Base-by-base conservation (phyloP, 306 rosid species). In the Cucurbita ficifolia region DNA sequence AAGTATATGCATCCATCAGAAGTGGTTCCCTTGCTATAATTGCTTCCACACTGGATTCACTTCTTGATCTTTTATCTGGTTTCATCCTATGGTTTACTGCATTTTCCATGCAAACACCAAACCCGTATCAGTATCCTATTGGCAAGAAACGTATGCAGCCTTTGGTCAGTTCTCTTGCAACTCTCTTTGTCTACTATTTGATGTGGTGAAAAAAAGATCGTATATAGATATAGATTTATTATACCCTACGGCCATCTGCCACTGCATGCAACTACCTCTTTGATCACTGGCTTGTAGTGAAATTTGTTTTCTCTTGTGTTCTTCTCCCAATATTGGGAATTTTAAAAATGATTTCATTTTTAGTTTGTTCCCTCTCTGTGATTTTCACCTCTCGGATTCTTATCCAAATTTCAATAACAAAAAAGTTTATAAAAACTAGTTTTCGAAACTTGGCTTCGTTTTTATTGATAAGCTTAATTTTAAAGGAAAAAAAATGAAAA, bases 21-120 rank as follows among this genome's bases (percentile, higher is more conserved):
- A 95, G 99, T 88, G 97, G 92, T 80, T 95, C 99, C 50, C 79
- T 91, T n/a, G 96, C 99, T 79, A 95, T 95, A 74, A 95, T 95
- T 49, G 99, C 99, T 42, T 95, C 99, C 79, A 95, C 99, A 18
- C 78, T 95, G 80, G 99, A 95, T 82, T 95, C 99, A 3, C 96
- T 95, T 78, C 96, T 95, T 43, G 99, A 95, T 82, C 96, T 95
- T 79, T 88, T 95, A 79, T 95, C 97, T 53, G 97, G 99, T 38
- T 95, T 91, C 81, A 95, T 95, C 79, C 84, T 95, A 77, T 95
- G 99, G 99, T 95, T 91, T 84, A 95, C 99, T 85, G 96, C 97
- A 55, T 91, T 95, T 84, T 91, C 99, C 75, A 95, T 95, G 97
- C 96, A 95, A 84, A 95, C 96, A 33, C 99, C 96, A 53, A 95